Evolutionary conservation across 495 filamentous ascomycete genomes (phyloP), one percentile per base, ranked within the genome.

Genomic region (Penicillium turbatum): DNA sequence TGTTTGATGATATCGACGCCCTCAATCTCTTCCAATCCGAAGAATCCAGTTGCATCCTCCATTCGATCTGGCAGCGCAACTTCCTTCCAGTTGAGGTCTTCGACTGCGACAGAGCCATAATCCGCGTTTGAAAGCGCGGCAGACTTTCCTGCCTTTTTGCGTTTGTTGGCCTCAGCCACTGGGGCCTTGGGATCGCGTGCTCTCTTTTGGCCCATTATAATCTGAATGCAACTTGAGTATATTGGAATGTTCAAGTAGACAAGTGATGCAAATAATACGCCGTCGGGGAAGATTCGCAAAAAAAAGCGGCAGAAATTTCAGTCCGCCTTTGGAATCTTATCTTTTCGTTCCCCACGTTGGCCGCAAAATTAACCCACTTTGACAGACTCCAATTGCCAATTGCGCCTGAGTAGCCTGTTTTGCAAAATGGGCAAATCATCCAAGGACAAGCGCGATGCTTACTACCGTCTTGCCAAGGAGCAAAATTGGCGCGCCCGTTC

Each of bases 381-480:
- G 16, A 65, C 44, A 32, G 13, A 30, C 29, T 40, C 15, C 12
- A n/a, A 48, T 37, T 29, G 29, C 53, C 30, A 35, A 39, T 45
- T 47, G 48, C 26, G 21, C 13, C 26, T 2, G n/a, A 15, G 1
- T 5, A 26, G 37, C 5, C 21, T 48, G 44, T 51, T 12, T 41
- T 32, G 54, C 37, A 61, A 54, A 19, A 98, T 98, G 93, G 93
- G 93, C 2, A 97, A 97, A 69, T 96, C 93, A 1, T 96, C 92
- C 32, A 98, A 98, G 72, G 93, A 98, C 64, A 98, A 98, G 75
- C 88, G 93, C 43, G 93, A 98, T 67, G 89, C 90, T 47, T 98
- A 98, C 72, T 98, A 98, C 66, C 84, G 93, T 27, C 86, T 98
- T 7, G 93, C 93, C 4, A 98, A 98, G 73, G 93, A 98, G 64